Evolutionary conservation across 177 flowering plant genomes (phyloP), one percentile per base, ranked within the genome.

Genomic region (Tripterygium wilfordii): DNA sequence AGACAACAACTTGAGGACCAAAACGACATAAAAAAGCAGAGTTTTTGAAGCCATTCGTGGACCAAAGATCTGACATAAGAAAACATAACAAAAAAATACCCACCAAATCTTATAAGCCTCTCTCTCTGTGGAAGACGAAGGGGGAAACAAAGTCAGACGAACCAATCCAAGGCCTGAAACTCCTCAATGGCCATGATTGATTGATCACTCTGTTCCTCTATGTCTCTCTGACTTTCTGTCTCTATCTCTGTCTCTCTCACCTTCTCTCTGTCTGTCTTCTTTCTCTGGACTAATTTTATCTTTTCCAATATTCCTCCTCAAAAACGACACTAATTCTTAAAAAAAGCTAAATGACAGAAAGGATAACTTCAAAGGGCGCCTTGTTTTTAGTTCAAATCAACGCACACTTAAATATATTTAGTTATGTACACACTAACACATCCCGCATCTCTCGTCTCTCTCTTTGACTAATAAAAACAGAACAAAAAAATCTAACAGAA

Each of bases 321-420:
- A 49, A 40, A 57, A 48, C 59, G 63, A 66, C 60, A 62, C 54
- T 33, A n/a, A 42, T 49, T 32, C 52, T 62, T 43, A 39, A 49
- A 58, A 65, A 62, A 41, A 10, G 58, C 46, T 49, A 67, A 58
- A 58, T 54, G 64, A 62, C 66, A 63, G 68, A 68, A 49, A 35
- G 61, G 64, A 51, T 58, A 29, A 40, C 51, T 67, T 67, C 42
- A 48, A n/a, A 56, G 59, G 52, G 61, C 61, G 61, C 64, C 67
- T 49, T 53, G 66, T 53, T 63, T 62, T 57, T 42, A 53, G 60
- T 66, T 66, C 63, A 65, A 60, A 65, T 65, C 57, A 49, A 60
- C n/a, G n/a, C n/a, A n/a, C n/a, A n/a, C n/a, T n/a, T n/a, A n/a
- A n/a, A n/a, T n/a, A n/a, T n/a, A n/a, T n/a, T n/a, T n/a, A n/a